A percentile compares a stretch with the other conserved stretches of the same genome.
These are phyloP conservation scores for Lachancea cidri DNA, from an alignment of 805 yeast genomes.

Conservation along the genomic window DNA sequence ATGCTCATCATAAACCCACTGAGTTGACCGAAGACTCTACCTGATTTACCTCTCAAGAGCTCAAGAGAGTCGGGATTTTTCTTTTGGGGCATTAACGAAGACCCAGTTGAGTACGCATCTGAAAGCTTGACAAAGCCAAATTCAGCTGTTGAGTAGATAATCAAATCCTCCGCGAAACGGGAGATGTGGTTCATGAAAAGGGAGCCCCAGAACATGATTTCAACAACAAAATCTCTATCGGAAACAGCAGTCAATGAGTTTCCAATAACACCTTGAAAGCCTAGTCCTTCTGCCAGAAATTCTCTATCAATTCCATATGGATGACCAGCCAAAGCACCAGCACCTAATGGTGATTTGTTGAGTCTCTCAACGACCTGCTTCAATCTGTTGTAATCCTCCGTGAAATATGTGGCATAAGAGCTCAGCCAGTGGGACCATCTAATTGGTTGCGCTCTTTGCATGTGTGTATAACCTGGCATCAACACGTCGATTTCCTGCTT, in stretches of 20 bases:
- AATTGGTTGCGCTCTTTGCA: slow-evolving; percentile 99
- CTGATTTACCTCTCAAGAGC: slow-evolving; percentile 92
- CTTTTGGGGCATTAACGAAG: slow-evolving; percentile 98
- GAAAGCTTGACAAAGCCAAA: slow-evolving; percentile 91
- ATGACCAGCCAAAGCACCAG: slow-evolving; percentile 98
- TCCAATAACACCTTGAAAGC: slow-evolving; percentile 83
- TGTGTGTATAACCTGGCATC: slow-evolving; percentile 99
- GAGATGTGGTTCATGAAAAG: slow-evolving; percentile 94
- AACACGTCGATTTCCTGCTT: slow-evolving; percentile 80
- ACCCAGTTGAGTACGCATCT: slow-evolving; percentile 98
- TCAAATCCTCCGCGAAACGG: slow-evolving; percentile 88
- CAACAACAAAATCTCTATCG: slow-evolving; percentile 96
- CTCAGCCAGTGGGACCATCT: slow-evolving; percentile 98
- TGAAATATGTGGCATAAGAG: slow-evolving; percentile 89
- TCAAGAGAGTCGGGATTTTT: slow-evolving; percentile 97
- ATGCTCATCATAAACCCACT: slow-evolving; percentile 95
- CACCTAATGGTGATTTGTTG: slow-evolving; percentile 87
- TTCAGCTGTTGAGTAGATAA: slow-evolving; percentile 95
- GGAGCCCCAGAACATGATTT: slow-evolving; percentile 92
- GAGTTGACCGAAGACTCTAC: slow-evolving; percentile 92
- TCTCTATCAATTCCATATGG: slow-evolving; percentile 99
- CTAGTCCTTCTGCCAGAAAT: slow-evolving; percentile 71
- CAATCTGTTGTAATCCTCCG: slow-evolving; percentile 84
- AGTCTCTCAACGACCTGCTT: slow-evolving; percentile 75
- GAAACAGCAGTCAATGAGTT: slow-evolving; percentile 95